Conservation (phyloP, 1,284 basidiomycete species). For the Ceratobasidium sp. region DNA sequence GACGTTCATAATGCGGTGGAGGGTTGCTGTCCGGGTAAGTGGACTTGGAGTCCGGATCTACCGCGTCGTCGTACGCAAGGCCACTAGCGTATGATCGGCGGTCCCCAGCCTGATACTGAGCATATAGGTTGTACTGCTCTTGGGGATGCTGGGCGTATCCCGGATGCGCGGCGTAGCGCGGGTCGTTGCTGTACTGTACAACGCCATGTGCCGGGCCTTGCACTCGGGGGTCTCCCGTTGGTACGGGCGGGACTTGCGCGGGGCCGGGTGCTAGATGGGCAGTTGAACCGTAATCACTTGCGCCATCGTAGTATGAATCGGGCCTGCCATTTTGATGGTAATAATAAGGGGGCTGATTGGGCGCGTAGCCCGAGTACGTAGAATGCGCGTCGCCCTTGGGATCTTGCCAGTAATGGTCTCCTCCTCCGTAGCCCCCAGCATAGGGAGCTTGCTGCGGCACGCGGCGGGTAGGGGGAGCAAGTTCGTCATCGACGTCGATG, state of each 20-base stretch:
- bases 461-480: constrained; percentile 18
- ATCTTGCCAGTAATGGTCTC: constrained; percentile 29
- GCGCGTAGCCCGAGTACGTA: constrained; percentile 30
- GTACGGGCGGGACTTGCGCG: constrained; percentile 25
- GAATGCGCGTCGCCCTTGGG: constrained; percentile 30
- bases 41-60: constrained; percentile 4
- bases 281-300: constrained; percentile 39
- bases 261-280: constrained; percentile 26
- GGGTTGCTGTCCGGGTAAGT: constrained; percentile 17
- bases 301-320: constrained; percentile 37
- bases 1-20: constrained; percentile 24
- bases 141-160: constrained; percentile 15
- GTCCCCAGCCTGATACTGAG: constrained; percentile 35
- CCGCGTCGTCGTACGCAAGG: constrained; percentile 35
- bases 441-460: constrained; percentile 12
- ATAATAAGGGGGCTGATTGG: constrained; percentile 8
- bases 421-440: neutral
- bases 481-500: constrained; percentile 81
- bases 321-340: constrained; percentile 26
- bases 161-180: constrained; percentile 26
- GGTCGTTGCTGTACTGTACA: constrained; percentile 28
- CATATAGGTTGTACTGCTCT: constrained; percentile 12
- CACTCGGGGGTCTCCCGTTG: constrained; percentile 32
- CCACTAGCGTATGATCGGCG: constrained; percentile 36
- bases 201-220: constrained; percentile 8